Percentiles rank a stretch among this genome's conserved stretches.
These are phyloP conservation scores for Glutinoglossum americanum DNA, from an alignment of 495 filamentous ascomycete species.

Conservation along the genomic window DNA sequence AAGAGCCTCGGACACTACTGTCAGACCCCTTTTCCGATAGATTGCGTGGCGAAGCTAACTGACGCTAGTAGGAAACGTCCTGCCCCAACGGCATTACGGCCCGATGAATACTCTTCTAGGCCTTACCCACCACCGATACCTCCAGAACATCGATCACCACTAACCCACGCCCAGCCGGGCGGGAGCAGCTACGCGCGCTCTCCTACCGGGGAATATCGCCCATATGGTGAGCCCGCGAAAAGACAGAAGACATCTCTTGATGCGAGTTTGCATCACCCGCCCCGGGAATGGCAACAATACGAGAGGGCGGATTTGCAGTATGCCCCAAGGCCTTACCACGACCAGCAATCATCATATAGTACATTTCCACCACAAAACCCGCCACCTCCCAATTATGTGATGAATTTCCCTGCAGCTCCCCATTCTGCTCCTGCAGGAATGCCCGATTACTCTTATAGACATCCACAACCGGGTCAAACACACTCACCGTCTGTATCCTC, in stretches of 20 bases:
- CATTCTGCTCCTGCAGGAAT: background rate
- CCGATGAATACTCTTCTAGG: background rate
- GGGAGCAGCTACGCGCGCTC: background rate
- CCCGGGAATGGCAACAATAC: background rate
- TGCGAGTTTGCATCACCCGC: background rate
- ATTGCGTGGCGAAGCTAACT: background rate
- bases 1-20: conserved; percentile 48
- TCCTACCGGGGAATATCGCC: background rate
- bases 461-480: background rate
- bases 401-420: background rate
- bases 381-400: background rate
- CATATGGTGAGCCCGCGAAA: background rate
- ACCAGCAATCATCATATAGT: background rate
- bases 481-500: background rate
- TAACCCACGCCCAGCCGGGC: background rate
- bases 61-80: conserved; percentile 3
- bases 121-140: background rate
- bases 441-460: background rate
- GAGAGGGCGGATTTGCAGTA: background rate
- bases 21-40: background rate
- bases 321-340: background rate
- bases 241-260: background rate
- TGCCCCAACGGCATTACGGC: background rate
- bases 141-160: background rate
- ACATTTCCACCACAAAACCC: background rate